Conservation (phyloP, 2,329 filamentous ascomycete genomes). For the Ploettnerulaceae sp. region DNA sequence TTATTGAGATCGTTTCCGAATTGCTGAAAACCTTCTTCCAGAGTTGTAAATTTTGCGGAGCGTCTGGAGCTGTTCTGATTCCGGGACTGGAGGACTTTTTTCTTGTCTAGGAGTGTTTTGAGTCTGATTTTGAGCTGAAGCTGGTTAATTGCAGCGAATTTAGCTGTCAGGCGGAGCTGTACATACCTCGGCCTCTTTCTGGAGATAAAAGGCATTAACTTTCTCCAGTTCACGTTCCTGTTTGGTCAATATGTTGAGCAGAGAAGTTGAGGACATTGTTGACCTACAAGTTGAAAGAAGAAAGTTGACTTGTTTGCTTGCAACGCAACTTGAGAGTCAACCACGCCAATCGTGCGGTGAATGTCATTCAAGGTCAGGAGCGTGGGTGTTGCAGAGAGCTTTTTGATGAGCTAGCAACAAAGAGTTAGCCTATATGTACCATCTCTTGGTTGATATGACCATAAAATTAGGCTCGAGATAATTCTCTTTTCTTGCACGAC, state of each 20-base stretch:
- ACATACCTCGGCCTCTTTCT: conserved; percentile 93
- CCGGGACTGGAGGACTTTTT: conserved; percentile 80
- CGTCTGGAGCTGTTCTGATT: conserved; percentile 72
- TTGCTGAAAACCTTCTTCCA: conserved; percentile 95
- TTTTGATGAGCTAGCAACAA: conserved; percentile 81
- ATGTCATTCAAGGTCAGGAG: conserved; percentile 70
- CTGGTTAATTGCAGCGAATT: conserved; percentile 10
- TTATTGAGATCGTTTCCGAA: conserved; percentile 97
- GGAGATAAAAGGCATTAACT: conserved; percentile 94
- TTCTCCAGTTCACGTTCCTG: conserved; percentile 97
- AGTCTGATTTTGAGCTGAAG: conserved; percentile 83
- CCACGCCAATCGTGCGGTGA: conserved; percentile 41
- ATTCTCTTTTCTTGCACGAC: conserved; percentile 15
- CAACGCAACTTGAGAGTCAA: conserved; percentile 80
- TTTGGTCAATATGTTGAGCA: conserved; percentile 37
- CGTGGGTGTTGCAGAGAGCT: conserved; percentile 85
- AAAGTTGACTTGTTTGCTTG: conserved; percentile 98
- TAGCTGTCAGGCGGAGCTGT: background rate
- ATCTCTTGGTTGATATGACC: conserved; percentile 14
- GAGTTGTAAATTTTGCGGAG: conserved; percentile 87
- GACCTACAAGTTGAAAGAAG: conserved; percentile 87
- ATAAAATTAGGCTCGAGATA: conserved; percentile 9
- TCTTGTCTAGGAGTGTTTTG: conserved; percentile 91
- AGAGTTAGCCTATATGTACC: conserved; percentile 26
- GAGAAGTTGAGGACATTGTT: conserved; percentile 19